Percentiles rank a stretch among this genome's conserved stretches.
Evolutionary conservation across 129 eudicot genomes (phyloP).

Genomic region (Flaveria trinervia): DNA sequence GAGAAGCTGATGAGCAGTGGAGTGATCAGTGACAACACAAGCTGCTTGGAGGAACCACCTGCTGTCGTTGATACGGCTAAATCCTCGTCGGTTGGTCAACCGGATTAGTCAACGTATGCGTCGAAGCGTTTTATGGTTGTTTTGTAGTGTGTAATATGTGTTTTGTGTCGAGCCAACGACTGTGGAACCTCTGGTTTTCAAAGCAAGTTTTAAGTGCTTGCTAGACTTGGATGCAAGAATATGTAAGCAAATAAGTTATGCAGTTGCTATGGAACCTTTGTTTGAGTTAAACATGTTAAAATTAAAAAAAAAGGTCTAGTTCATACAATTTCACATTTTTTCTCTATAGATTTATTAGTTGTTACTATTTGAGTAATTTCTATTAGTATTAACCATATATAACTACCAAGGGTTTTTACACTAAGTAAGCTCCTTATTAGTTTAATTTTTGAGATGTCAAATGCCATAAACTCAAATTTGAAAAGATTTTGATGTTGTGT

Average conservation of each 20-base stretch:
- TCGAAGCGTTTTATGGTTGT: conserved; percentile 23
- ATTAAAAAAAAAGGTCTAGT: no score
- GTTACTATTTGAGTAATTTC: no score
- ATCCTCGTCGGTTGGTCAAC: conserved; percentile 66
- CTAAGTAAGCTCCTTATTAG: no score
- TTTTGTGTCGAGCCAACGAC: conserved; percentile 15
- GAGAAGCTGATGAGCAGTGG: conserved; percentile 75
- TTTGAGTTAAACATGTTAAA: neutral
- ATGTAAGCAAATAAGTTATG: conserved; percentile 21
- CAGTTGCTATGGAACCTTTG: neutral
- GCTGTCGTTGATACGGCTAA: conserved; percentile 59
- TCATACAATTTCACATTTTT: no score
- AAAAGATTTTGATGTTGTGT: no score
- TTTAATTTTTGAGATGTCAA: no score
- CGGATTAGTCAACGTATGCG: conserved; percentile 31
- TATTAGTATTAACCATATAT: no score
- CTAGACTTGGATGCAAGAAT: conserved; percentile 30
- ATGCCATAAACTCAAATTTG: no score
- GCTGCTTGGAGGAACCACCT: conserved; percentile 93
- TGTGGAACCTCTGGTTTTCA: conserved; percentile 33
- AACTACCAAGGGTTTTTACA: no score
- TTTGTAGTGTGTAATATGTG: conserved; percentile 16
- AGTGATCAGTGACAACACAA: conserved; percentile 74
- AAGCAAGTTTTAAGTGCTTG: conserved; percentile 31
- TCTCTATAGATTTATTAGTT: no score